Evolutionary conservation across 2,329 filamentous ascomycete species (phyloP).

Genomic region (Ceratocystis harringtonii): DNA sequence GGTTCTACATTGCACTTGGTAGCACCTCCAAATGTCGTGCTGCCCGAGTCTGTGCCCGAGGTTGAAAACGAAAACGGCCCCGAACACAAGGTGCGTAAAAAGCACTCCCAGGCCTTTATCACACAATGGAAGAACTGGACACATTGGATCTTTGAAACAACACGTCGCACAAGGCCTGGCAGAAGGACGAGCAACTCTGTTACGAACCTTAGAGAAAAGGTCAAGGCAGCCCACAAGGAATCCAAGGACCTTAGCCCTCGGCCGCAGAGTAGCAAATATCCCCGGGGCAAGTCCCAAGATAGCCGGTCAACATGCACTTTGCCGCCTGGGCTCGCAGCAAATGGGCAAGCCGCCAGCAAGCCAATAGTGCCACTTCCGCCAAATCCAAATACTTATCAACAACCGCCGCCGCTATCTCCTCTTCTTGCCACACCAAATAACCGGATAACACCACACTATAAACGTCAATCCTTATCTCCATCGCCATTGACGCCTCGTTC

Average conservation of each 20-base stretch:
- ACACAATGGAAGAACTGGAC: constrained; percentile 50
- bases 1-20: constrained; percentile 81
- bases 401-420: constrained; percentile 11
- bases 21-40: constrained; percentile 42
- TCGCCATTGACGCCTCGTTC: constrained; percentile 78
- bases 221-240: constrained; percentile 22
- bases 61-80: constrained; percentile 19
- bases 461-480: constrained; percentile 70
- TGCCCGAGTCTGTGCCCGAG: constrained; percentile 21
- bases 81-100: constrained; percentile 37
- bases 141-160: constrained; percentile 47
- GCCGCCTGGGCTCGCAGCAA: constrained; percentile 37
- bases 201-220: constrained; percentile 40
- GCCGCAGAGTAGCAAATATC: constrained; percentile 42
- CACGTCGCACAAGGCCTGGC: constrained; percentile 35
- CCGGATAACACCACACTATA: constrained; percentile 29
- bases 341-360: constrained; percentile 30
- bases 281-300: constrained; percentile 15
- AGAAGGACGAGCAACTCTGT: constrained; percentile 42
- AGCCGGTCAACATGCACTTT: constrained; percentile 29
- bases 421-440: constrained; percentile 10
- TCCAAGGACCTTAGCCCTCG: constrained; percentile 39
- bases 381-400: constrained; percentile 9
- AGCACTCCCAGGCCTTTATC: constrained; percentile 43
- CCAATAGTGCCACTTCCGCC: constrained; percentile 16